Base-by-base conservation (phyloP, 768 basidiomycete species). In the Boletus bicolor region DNA sequence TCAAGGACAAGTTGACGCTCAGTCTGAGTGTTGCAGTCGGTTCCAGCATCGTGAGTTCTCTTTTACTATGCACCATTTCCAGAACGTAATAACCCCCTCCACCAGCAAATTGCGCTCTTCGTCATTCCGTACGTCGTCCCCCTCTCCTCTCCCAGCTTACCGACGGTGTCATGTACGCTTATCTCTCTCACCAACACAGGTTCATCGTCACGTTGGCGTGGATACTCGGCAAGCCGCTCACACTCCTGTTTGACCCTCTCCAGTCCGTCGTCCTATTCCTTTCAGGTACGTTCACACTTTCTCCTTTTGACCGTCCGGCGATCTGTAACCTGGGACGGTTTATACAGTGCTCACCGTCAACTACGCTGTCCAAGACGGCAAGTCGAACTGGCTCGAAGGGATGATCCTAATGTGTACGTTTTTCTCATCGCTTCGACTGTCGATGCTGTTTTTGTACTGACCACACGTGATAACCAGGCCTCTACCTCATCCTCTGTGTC, bases 381-480 rank as follows among this genome's bases (percentile, higher is more conserved):
- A 84, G 66, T 90, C 87, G 30, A 96, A 95, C 69, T 97, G 93
- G 85, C 77, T 97, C n/a, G 93, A 96, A 71, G 92, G 91, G 24
- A 71, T 85, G 62, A 84, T 91, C 53, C 77, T 92, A n/a, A 82
- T 91, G 54, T 83, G 86, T 81, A 59, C 46, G 76, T 63, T 28
- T 9, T 15, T 37, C 21, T 35, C 21, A 9, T 32, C 5, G 5
- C 11, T 4, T 12, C 15, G 35, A 11, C n/a, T 26, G 3, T 34
- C 24, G 3, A 35, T 10, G 14, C 9, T 44, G 1, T 12, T 19
- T 38, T 43, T 3, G 0, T 54, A 11, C 43, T 58, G 34, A 56
- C 41, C 7, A 17, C 41, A 11, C n/a, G 41, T 69, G 39, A 30
- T 26, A 36, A 37, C 5, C 37, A 80, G 79, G 78, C 56, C 71